Evolutionary conservation across 2,329 filamentous ascomycete genomes (phyloP).

Genomic region (Colletotrichum lupini): DNA sequence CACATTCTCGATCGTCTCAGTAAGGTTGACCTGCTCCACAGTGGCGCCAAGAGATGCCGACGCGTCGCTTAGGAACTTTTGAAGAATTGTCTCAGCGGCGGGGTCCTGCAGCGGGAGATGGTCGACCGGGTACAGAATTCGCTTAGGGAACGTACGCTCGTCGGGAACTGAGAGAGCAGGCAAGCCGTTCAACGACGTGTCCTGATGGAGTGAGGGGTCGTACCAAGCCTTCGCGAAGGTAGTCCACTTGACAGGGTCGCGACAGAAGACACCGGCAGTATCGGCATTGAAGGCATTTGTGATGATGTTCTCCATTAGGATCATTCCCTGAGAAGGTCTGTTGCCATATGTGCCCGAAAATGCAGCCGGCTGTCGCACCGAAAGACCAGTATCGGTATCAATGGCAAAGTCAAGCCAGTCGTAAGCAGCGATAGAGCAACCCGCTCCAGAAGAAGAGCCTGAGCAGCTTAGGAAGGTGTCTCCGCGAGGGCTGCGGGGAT

Average conservation of each 20-base stretch:
- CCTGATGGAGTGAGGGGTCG: slow-evolving; percentile 45
- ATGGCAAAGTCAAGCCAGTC: slow-evolving; percentile 43
- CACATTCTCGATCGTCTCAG: slow-evolving; percentile 37
- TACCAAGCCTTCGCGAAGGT: slow-evolving; percentile 53
- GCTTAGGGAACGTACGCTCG: slow-evolving; percentile 48
- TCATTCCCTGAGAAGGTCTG: slow-evolving; percentile 42
- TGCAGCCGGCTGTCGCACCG: slow-evolving; percentile 41
- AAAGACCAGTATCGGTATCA: slow-evolving; percentile 39
- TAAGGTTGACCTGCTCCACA: slow-evolving; percentile 50
- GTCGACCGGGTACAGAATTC: slow-evolving; percentile 51
- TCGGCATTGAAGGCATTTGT: slow-evolving; percentile 41
- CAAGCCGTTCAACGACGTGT: slow-evolving; percentile 48
- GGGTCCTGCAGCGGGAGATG: slow-evolving; percentile 53
- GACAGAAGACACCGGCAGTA: slow-evolving; percentile 42
- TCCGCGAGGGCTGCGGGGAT: slow-evolving; percentile 58
- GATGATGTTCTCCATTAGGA: slow-evolving; percentile 39
- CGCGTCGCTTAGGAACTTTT: slow-evolving; percentile 48
- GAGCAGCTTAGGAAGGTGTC: slow-evolving; percentile 55
- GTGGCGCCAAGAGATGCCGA: slow-evolving; percentile 49
- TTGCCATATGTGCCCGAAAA: slow-evolving; percentile 43
- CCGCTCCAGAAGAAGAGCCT: slow-evolving; percentile 42
- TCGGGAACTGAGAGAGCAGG: slow-evolving; percentile 47
- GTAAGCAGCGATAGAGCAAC: slow-evolving; percentile 42
- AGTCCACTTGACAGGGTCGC: slow-evolving; percentile 42
- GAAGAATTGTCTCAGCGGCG: slow-evolving; percentile 49